Evolutionary conservation across 768 basidiomycete species (phyloP).

Genomic region (Mycena vitilis): DNA sequence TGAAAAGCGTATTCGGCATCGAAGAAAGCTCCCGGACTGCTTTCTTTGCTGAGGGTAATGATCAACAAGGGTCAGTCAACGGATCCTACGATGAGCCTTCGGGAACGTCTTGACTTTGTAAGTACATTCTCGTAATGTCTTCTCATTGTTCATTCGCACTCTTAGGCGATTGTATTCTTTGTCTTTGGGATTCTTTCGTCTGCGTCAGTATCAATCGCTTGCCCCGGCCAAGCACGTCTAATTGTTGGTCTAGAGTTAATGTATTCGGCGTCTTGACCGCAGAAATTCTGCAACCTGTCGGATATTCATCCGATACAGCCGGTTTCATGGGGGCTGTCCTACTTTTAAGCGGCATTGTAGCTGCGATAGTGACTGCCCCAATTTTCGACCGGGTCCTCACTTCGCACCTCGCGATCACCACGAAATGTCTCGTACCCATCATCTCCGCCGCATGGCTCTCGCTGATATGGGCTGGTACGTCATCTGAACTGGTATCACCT

Average conservation of each 20-base stretch:
- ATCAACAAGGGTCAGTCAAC: slow-evolving; percentile 54
- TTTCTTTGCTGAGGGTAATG: slow-evolving; percentile 66
- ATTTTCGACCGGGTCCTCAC: slow-evolving; percentile 88
- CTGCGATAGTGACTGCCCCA: slow-evolving; percentile 76
- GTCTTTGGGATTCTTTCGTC: slow-evolving; percentile 76
- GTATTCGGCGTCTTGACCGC: slow-evolving; percentile 74
- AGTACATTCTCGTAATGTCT: background rate
- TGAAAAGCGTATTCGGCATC: slow-evolving; percentile 73
- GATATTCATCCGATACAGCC: slow-evolving; percentile 73
- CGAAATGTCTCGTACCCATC: slow-evolving; percentile 71
- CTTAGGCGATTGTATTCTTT: slow-evolving; percentile 56
- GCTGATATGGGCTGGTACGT: slow-evolving; percentile 83
- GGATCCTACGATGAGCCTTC: slow-evolving; percentile 67
- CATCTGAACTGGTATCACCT: background rate
- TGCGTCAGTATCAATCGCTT: slow-evolving; percentile 57
- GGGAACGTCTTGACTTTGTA: slow-evolving; percentile 78
- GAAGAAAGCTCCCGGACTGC: slow-evolving; percentile 63
- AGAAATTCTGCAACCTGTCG: slow-evolving; percentile 76
- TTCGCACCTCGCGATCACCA: slow-evolving; percentile 69
- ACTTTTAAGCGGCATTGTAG: slow-evolving; percentile 76
- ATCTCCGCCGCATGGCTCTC: slow-evolving; percentile 75
- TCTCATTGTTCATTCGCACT: background rate
- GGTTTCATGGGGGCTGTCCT: slow-evolving; percentile 78
- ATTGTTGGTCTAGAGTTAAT: slow-evolving; percentile 57
- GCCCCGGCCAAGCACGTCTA: background rate